Evolutionary conservation across 2,329 filamentous ascomycete genomes (phyloP).

Genomic region (Tolypocladium amazonense): DNA sequence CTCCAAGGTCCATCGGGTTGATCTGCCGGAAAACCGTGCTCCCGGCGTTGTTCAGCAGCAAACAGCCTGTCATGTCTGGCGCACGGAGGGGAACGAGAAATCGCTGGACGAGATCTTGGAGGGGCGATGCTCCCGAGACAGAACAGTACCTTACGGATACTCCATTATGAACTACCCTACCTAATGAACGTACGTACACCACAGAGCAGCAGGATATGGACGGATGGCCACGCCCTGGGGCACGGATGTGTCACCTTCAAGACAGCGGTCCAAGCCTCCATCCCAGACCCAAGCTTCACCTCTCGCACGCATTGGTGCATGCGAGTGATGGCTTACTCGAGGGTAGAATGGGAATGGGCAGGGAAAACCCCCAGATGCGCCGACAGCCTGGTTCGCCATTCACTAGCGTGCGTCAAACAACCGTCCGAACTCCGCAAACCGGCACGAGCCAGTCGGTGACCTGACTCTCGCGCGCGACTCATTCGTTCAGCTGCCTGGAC

Average conservation of each 20-base stretch:
- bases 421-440: not conserved
- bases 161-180: too few species aligned
- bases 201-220: not conserved
- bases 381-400: not conserved
- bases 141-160: too few species aligned
- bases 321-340: too few species aligned
- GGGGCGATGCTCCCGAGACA: too few species aligned
- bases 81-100: not conserved
- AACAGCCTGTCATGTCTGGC: not conserved
- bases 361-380: not conserved
- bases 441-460: not conserved
- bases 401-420: not conserved
- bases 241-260: not conserved
- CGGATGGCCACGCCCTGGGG: not conserved
- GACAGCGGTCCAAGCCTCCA: not conserved
- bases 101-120: not conserved
- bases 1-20: not conserved
- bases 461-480: not conserved
- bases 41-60: not conserved
- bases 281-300: not conserved
- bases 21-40: not conserved
- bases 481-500: not conserved
- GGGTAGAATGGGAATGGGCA: not conserved
- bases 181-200: too few species aligned
- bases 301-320: not conserved